Evolutionary conservation across 106 monocot species (phyloP).

Genomic region (Allium fistulosum): DNA sequence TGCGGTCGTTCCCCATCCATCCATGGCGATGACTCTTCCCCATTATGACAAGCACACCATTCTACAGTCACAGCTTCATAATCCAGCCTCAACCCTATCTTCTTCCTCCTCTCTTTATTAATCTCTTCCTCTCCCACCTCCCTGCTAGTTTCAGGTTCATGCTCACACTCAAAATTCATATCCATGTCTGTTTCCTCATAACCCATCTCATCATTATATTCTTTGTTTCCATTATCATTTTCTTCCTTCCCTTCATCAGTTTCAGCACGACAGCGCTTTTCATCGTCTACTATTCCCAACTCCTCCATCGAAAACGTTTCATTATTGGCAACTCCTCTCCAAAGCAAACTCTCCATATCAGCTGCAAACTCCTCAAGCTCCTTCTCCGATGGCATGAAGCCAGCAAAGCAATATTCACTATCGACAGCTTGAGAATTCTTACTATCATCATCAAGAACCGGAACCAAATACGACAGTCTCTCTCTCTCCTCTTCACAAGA

Average conservation of each 20-base stretch:
- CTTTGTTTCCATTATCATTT: background rate
- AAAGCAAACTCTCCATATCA: conserved; percentile 75
- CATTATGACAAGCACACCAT: conserved; percentile 24
- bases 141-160: background rate
- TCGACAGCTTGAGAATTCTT: background rate
- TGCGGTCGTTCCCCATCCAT: conserved; percentile 58
- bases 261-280: background rate
- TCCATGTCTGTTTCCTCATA: conserved; percentile 41
- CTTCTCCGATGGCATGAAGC: conserved; percentile 35
- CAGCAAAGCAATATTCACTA: conserved; percentile 1
- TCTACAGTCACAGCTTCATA: conserved; percentile 60
- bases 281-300: conserved; percentile 23
- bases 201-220: background rate
- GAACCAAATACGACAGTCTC: conserved; percentile 72
- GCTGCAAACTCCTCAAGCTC: conserved; percentile 81
- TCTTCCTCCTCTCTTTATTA: background rate
- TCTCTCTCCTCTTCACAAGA: conserved; percentile 46
- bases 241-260: conserved; percentile 17
- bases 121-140: background rate
- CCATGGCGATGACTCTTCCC: conserved; percentile 53
- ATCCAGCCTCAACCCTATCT: conserved; percentile 30
- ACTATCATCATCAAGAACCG: conserved; percentile 45
- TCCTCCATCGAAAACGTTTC: conserved; percentile 59
- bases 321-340: conserved; percentile 17
- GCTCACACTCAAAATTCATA: conserved; percentile 35